Conservation (phyloP, 176 grass and related monocot species). For the Carex myosuroides region DNA sequence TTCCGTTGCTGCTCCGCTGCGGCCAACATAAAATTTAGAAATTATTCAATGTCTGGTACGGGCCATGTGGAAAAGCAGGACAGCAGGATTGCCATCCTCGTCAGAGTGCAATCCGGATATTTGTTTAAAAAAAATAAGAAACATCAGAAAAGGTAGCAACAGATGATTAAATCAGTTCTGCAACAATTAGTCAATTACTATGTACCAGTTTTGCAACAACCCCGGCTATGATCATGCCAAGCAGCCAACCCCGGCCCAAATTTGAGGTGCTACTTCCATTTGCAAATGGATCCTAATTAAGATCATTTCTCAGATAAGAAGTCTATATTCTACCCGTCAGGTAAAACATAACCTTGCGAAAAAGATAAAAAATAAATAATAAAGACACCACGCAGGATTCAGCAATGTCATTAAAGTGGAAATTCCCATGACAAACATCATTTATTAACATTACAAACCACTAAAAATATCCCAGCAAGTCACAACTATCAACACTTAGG, state of each 20-base stretch:
- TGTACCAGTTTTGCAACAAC: no score
- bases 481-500: slow-evolving; percentile 17
- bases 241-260: no score
- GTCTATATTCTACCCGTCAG: background rate
- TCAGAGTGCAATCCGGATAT: background rate
- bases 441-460: slow-evolving; percentile 13
- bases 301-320: background rate
- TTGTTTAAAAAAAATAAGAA: background rate
- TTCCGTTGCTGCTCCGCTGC: background rate
- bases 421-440: background rate
- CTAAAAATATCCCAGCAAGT: background rate
- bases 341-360: background rate
- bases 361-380: background rate
- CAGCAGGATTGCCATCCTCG: background rate
- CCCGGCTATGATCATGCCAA: no score
- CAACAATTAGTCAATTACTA: no score
- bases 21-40: background rate
- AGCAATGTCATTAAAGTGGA: background rate
- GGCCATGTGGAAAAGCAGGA: background rate
- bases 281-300: no score
- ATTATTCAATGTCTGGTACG: background rate
- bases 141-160: background rate
- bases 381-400: background rate
- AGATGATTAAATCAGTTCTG: background rate
- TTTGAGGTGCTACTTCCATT: no score